A percentile compares a stretch with the other conserved stretches of the same genome.
Evolutionary conservation across 1,139 yeast species (phyloP).

Genomic region (Blastobotrys proliferans): DNA sequence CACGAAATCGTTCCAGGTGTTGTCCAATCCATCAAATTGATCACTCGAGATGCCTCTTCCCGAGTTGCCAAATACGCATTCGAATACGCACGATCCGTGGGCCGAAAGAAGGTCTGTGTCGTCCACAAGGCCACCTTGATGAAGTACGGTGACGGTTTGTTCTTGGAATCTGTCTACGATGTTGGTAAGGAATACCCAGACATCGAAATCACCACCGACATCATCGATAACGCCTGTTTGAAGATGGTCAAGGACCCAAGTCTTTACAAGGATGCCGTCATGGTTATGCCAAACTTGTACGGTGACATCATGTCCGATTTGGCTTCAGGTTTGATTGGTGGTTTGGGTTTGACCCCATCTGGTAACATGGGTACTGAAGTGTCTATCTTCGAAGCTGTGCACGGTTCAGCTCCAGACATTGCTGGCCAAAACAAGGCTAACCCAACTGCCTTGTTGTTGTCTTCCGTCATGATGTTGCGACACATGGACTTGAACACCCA

Average conservation of each 20-base stretch:
- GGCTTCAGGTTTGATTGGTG: conserved; percentile 96
- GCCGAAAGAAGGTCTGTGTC: conserved; percentile 84
- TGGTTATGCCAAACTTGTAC: conserved; percentile 99
- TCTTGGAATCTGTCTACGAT: conserved; percentile 87
- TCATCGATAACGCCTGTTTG: conserved; percentile 93
- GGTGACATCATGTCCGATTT: conserved; percentile 97
- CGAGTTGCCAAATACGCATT: conserved; percentile 95
- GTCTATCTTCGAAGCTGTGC: conserved; percentile 97
- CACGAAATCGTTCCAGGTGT: conserved; percentile 98
- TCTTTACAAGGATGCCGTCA: conserved; percentile 77
- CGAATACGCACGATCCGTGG: conserved; percentile 88
- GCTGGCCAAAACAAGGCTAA: conserved; percentile 98
- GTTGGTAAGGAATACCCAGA: conserved; percentile 90
- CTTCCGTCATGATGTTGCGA: conserved; percentile 98
- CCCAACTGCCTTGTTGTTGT: conserved; percentile 94
- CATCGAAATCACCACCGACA: conserved; percentile 73
- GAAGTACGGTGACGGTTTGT: conserved; percentile 97
- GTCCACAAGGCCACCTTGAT: conserved; percentile 98
- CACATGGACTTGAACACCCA: conserved; percentile 84
- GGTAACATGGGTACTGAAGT: conserved; percentile 99
- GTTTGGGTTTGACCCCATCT: conserved; percentile 96
- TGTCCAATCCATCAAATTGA: conserved; percentile 94
- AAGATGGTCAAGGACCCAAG: conserved; percentile 86
- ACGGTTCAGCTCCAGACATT: conserved; percentile 98
- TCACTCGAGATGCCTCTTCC: conserved; percentile 94